Conservation (phyloP, 2,329 filamentous ascomycete genomes). For the Cercospora berteroae region DNA sequence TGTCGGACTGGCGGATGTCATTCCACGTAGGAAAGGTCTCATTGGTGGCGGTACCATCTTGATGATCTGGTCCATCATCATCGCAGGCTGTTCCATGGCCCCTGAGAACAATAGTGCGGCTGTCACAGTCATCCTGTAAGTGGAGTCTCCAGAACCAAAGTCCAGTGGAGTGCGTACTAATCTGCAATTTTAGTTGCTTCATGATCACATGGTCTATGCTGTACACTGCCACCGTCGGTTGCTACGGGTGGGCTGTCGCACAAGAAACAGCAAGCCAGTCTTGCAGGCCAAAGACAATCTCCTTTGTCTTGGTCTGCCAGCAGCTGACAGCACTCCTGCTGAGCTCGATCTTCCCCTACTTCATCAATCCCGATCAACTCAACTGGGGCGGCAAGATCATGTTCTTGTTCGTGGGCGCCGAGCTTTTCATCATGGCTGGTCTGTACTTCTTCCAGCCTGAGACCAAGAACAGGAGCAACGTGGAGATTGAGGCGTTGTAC, state of each 20-base stretch:
- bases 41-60: conserved; percentile 28
- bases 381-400: conserved; percentile 44
- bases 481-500: conserved; percentile 37
- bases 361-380: conserved; percentile 42
- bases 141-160: neutral
- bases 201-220: conserved; percentile 34
- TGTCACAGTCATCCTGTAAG: conserved; percentile 24
- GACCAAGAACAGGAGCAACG: conserved; percentile 42
- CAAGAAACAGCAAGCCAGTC: conserved; percentile 30
- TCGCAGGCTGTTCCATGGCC: conserved; percentile 27
- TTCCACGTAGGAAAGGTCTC: conserved; percentile 28
- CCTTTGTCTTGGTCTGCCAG: conserved; percentile 32
- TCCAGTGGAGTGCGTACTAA: neutral
- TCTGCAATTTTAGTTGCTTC: conserved; percentile 15
- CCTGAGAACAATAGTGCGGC: conserved; percentile 26
- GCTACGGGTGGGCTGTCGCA: conserved; percentile 32
- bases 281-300: conserved; percentile 30
- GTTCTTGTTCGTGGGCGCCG: conserved; percentile 41
- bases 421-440: conserved; percentile 36
- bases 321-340: conserved; percentile 41
- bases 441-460: conserved; percentile 42
- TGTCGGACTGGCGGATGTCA: conserved; percentile 24
- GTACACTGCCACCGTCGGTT: conserved; percentile 30
- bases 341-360: conserved; percentile 40
- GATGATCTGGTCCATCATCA: conserved; percentile 30